phyloP scores from a whole-genome alignment of 257 asterid species.

The Handroanthus guayacan region DNA sequence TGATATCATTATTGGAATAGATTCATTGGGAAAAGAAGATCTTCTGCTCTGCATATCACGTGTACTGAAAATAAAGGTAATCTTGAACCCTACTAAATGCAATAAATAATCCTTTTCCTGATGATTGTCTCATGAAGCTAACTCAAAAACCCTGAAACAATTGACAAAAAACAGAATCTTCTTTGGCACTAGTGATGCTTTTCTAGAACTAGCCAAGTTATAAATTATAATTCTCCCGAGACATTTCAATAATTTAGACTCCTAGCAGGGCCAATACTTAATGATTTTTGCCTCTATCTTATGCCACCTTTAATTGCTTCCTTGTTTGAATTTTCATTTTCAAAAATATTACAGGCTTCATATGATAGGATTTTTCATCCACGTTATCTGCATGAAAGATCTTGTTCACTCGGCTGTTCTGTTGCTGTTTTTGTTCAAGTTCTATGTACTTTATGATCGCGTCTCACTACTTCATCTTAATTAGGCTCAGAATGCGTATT shows the following conservation, averaged over 20 bases:
- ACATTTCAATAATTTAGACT: slow-evolving; percentile 6
- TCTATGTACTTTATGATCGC: not conserved
- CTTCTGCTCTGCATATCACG: slow-evolving; percentile 73
- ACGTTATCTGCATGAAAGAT: not conserved
- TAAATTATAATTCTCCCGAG: too few relatives aligned
- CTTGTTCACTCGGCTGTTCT: not conserved
- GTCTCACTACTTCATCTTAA: not conserved
- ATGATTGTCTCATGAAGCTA: too few relatives aligned
- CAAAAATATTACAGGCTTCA: not conserved
- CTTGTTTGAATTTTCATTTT: not conserved
- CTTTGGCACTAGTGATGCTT: too few relatives aligned
- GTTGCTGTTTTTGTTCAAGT: not conserved
- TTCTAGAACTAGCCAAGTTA: too few relatives aligned
- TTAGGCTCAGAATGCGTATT: not conserved
- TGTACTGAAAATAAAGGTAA: slow-evolving; percentile 71
- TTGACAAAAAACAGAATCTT: not conserved
- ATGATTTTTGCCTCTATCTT: slow-evolving; percentile 6
- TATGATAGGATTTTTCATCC: not conserved
- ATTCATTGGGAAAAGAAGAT: slow-evolving; percentile 91
- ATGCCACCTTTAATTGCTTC: not conserved
- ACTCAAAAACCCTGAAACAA: not conserved
- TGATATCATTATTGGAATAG: slow-evolving; percentile 73
- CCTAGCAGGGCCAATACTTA: too few relatives aligned
- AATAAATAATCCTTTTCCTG: not conserved
- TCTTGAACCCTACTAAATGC: slow-evolving; percentile 17